Conservation (phyloP, 2,329 filamentous ascomycete species). For the Phoma sp. region DNA sequence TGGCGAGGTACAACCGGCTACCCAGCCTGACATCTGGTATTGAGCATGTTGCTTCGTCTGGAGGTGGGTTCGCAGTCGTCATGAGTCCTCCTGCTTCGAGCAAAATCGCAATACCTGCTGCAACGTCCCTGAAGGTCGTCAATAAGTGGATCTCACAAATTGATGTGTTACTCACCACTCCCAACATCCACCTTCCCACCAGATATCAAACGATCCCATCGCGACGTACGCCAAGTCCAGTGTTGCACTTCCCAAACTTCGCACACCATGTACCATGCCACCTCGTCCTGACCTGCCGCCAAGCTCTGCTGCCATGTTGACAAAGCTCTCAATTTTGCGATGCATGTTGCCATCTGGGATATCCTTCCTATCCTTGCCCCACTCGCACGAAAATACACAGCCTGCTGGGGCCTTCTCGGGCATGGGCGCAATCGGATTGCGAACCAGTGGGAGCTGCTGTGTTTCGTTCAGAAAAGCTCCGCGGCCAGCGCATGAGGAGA, state of each 20-base stretch:
- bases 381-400: constrained; percentile 77
- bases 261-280: constrained; percentile 79
- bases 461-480: constrained; percentile 75
- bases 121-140: constrained; percentile 67
- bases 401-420: constrained; percentile 69
- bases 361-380: constrained; percentile 79
- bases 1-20: constrained; percentile 73
- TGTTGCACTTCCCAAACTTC: constrained; percentile 75
- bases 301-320: constrained; percentile 75
- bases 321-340: constrained; percentile 75
- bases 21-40: constrained; percentile 69
- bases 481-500: constrained; percentile 69
- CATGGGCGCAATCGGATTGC: constrained; percentile 67
- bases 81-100: constrained; percentile 76
- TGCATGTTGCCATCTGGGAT: constrained; percentile 70
- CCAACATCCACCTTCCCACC: constrained; percentile 85
- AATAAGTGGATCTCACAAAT: not conserved
- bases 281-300: constrained; percentile 69
- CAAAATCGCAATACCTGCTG: constrained; percentile 75
- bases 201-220: constrained; percentile 78
- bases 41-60: constrained; percentile 59
- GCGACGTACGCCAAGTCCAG: constrained; percentile 77
- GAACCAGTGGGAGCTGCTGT: constrained; percentile 67
- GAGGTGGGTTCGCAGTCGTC: constrained; percentile 75
- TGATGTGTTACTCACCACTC: constrained; percentile 65